phyloP scores from a whole-genome alignment of 148 eudicot species.

The Vaccinium corymbosum region DNA sequence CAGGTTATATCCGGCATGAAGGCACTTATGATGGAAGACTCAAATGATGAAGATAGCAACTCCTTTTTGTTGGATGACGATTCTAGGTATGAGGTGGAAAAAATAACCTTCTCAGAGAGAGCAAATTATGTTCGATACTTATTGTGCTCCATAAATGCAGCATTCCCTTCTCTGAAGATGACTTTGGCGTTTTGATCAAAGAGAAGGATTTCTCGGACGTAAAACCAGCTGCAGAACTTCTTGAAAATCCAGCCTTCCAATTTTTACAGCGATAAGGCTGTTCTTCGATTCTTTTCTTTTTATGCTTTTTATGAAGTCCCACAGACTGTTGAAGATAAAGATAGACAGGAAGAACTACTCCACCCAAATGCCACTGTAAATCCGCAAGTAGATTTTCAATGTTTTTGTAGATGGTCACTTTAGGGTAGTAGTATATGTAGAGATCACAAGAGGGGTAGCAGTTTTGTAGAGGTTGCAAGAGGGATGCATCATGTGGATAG shows the following conservation, averaged over 20 bases:
- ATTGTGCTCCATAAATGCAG: slow-evolving; percentile 38
- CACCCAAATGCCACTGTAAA: slow-evolving; percentile 11
- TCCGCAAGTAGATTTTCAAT: slow-evolving; percentile 1
- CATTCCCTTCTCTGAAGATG: slow-evolving; percentile 66
- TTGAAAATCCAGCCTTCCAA: slow-evolving; percentile 65
- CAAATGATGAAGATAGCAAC: slow-evolving; percentile 40
- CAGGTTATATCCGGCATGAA: slow-evolving; percentile 66
- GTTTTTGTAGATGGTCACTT: neutral
- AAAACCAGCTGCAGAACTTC: slow-evolving; percentile 55
- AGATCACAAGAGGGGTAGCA: slow-evolving; percentile 1
- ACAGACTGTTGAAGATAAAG: neutral
- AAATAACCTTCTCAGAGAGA: neutral
- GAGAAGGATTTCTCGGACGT: slow-evolving; percentile 67
- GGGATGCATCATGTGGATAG: neutral
- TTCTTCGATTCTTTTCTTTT: slow-evolving; percentile 7
- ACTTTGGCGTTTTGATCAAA: slow-evolving; percentile 40
- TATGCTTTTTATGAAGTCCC: slow-evolving; percentile 13
- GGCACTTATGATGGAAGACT: slow-evolving; percentile 38
- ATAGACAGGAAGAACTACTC: neutral
- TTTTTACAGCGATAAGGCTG: slow-evolving; percentile 60
- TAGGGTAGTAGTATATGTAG: slow-evolving; percentile 11
- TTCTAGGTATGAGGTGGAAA: slow-evolving; percentile 44
- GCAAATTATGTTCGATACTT: neutral
- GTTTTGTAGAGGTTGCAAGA: slow-evolving; percentile 11
- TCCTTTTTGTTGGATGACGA: slow-evolving; percentile 60